Conservation (phyloP, 2,329 filamentous ascomycete genomes). For the Cladosporium sp. region DNA sequence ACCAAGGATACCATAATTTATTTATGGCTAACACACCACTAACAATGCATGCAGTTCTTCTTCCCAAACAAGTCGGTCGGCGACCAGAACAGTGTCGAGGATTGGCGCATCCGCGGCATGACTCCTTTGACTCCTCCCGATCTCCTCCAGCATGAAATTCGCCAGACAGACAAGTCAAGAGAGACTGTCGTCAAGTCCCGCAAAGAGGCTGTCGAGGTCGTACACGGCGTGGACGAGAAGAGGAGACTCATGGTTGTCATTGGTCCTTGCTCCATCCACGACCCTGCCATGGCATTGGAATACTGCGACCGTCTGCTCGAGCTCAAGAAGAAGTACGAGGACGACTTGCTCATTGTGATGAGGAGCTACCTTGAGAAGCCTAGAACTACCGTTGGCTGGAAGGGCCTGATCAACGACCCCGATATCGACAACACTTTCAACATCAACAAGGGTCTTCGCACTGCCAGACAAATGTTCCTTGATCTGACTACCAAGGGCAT, state of each 20-base stretch:
- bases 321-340: constrained; percentile 75
- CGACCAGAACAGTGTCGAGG: constrained; percentile 52
- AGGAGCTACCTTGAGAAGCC: constrained; percentile 99
- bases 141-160: constrained; percentile 83
- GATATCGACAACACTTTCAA: constrained; percentile 96
- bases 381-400: constrained; percentile 97
- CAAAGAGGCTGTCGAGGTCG: constrained; percentile 69
- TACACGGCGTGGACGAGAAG: constrained; percentile 72
- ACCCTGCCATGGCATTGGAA: constrained; percentile 82
- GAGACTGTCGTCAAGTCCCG: constrained; percentile 72
- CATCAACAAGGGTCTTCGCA: constrained; percentile 96
- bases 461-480: constrained; percentile 90
- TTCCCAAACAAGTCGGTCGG: constrained; percentile 53
- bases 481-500: constrained; percentile 85
- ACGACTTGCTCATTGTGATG: constrained; percentile 92
- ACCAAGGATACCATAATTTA: background rate
- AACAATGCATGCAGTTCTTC: constrained; percentile 47
- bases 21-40: constrained; percentile 3
- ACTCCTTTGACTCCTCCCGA: constrained; percentile 82
- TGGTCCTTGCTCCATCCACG: constrained; percentile 96
- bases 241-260: constrained; percentile 84
- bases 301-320: constrained; percentile 80
- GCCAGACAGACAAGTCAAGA: constrained; percentile 61
- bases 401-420: constrained; percentile 98
- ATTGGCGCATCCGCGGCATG: constrained; percentile 64